Conservation (phyloP, 192 early-diverging fungal species). For the Coemansia sp. region DNA sequence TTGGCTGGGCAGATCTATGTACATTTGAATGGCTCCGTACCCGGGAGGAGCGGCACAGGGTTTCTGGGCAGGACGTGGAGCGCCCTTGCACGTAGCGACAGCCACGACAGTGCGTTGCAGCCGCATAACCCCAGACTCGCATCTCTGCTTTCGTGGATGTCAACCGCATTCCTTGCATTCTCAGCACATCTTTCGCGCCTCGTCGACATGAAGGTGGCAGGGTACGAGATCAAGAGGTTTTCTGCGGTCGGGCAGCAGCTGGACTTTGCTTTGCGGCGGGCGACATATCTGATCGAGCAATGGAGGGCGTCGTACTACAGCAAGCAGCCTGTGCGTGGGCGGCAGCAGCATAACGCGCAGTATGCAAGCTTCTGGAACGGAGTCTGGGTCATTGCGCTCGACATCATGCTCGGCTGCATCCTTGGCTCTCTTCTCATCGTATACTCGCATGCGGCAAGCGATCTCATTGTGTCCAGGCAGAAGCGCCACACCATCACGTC, state of each 20-base stretch:
- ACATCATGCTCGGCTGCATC: constrained; percentile 83
- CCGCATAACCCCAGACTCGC: background rate
- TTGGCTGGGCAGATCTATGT: constrained; percentile 19
- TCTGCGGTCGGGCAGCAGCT: constrained; percentile 85
- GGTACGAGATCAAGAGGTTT: constrained; percentile 61
- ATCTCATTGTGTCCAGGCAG: constrained; percentile 54
- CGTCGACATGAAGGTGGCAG: constrained; percentile 62
- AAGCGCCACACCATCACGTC: constrained; percentile 68
- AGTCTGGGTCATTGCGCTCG: constrained; percentile 93
- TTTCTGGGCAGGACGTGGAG: background rate
- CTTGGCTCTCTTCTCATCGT: constrained; percentile 71
- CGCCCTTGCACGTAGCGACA: background rate
- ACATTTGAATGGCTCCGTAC: constrained; percentile 20
- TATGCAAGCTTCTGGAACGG: constrained; percentile 88
- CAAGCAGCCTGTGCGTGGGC: constrained; percentile 43
- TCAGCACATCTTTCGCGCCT: constrained; percentile 60
- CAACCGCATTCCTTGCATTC: constrained; percentile 51
- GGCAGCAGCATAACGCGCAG: constrained; percentile 33
- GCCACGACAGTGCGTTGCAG: background rate
- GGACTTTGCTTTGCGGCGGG: constrained; percentile 82
- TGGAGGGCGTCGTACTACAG: constrained; percentile 65
- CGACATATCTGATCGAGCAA: constrained; percentile 85
- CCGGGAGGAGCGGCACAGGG: background rate
- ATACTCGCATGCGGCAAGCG: constrained; percentile 60
- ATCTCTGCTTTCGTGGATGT: constrained; percentile 11